Conservation (phyloP, 768 basidiomycete genomes). For the Serendipita indica region DNA sequence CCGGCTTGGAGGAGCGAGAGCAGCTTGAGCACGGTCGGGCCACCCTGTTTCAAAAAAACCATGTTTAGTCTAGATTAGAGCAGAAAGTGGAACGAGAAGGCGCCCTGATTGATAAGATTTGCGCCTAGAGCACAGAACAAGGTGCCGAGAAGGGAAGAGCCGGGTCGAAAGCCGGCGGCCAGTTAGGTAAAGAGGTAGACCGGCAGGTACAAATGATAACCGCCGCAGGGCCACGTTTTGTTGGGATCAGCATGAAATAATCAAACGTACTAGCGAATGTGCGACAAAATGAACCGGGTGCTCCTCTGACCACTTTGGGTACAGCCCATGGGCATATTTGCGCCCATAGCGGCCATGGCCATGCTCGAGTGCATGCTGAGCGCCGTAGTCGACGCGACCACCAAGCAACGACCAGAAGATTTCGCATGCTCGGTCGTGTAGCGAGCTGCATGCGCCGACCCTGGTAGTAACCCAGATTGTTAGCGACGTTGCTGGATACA, state of each 20-base stretch:
- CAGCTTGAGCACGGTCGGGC: conserved; percentile 33
- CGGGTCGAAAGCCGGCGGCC: background rate
- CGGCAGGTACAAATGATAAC: background rate
- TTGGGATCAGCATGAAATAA: background rate
- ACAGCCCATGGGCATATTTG: conserved; percentile 26
- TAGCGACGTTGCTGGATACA: background rate
- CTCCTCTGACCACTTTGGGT: conserved; percentile 32
- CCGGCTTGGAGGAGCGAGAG: conserved; percentile 28
- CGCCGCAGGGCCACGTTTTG: background rate
- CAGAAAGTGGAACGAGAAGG: background rate
- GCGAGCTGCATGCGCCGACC: conserved; percentile 36
- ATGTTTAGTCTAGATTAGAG: background rate
- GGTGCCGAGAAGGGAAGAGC: background rate
- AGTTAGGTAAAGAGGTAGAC: background rate
- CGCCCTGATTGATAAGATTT: no score
- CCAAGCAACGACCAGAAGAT: conserved; percentile 33
- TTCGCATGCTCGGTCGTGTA: conserved; percentile 41
- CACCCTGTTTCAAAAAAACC: conserved; percentile 25
- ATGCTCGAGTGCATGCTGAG: conserved; percentile 26
- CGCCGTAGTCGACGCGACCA: conserved; percentile 38
- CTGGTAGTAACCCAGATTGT: conserved; percentile 18
- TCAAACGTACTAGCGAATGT: conserved; percentile 31
- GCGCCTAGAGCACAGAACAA: background rate
- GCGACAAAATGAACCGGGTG: conserved; percentile 36
- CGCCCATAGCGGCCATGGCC: conserved; percentile 32